Evolutionary conservation across 2,329 filamentous ascomycete species (phyloP), one percentile per base, ranked within the genome.

Genomic region (Calonectria crousiana): DNA sequence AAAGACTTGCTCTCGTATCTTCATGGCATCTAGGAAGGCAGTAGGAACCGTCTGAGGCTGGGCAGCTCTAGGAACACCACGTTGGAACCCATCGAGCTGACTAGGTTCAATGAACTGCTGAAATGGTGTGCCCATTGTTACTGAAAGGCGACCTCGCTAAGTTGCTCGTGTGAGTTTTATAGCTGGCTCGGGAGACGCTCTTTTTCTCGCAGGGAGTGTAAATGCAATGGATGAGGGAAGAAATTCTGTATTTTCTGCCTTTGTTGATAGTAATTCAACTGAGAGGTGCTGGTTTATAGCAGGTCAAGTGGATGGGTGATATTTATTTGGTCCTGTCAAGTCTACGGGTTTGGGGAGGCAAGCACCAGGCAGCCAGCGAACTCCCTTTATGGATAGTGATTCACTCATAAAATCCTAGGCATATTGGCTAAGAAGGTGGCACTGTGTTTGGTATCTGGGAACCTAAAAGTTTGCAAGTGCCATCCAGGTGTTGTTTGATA

Each of bases 21-120:
- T 83, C 91, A 93, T 93, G 75, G 91, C 91, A 77, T 93, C 91
- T 62, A 90, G 83, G 84, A 95, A 95, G 51, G 87, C 79, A 36
- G 84, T 81, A 0, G 93, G 90, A 75, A 92, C 84, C 34, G 82
- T 80, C 1, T 82, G 26, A 0, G 86, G 82, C 78, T 92, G 91
- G 69, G 85, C 76, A 14, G 86, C 80, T n/a, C 85, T 82, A 0
- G 85, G 82, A 10, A 80, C 80, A 16, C 80, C 84, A 38, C 82
- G 82, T 77, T 88, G 83, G 82, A 89, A 92, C 20, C 83, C 85
- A 69, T 87, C 86, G 26, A 91, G 87, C 76, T 86, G 86, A 62
- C 84, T 85, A 53, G 90, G 90, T 80, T 87, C 85, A 16, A 89
- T 85, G 74, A 86, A 82, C 66, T 85, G 81, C 75, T 89, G 86